Conservation (phyloP, 805 yeast species). For the Lipomyces spencermartinsiae region DNA sequence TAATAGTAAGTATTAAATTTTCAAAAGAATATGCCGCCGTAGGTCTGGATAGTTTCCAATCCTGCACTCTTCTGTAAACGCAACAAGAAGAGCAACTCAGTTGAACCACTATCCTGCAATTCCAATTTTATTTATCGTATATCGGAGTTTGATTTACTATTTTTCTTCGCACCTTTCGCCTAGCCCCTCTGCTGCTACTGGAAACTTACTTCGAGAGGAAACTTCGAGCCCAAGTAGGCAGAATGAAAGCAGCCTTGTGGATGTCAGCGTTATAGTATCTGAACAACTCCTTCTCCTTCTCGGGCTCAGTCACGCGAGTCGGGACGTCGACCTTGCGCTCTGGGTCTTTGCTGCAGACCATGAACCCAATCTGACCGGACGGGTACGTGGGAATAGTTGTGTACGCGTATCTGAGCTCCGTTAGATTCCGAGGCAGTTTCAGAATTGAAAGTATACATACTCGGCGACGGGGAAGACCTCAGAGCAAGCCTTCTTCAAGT, state of each 20-base stretch:
- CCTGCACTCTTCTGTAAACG: background rate
- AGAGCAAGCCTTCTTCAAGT: slow-evolving; percentile 79
- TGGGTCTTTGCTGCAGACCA: slow-evolving; percentile 87
- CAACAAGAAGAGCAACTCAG: background rate
- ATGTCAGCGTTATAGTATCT: slow-evolving; percentile 83
- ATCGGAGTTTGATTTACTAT: background rate
- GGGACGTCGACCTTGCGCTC: slow-evolving; percentile 71
- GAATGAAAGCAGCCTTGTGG: slow-evolving; percentile 86
- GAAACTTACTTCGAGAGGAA: slow-evolving; percentile 45
- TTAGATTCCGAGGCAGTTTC: background rate
- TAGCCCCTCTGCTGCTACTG: background rate
- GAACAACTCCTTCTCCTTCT: slow-evolving; percentile 68
- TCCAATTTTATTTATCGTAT: background rate
- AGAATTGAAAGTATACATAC: slow-evolving; percentile 12
- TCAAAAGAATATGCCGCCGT: background rate
- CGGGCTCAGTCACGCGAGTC: slow-evolving; percentile 64
- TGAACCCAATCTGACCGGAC: slow-evolving; percentile 96
- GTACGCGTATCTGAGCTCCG: slow-evolving; percentile 66
- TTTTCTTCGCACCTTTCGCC: background rate
- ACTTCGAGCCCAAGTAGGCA: slow-evolving; percentile 87
- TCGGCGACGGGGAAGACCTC: slow-evolving; percentile 90
- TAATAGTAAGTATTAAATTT: background rate
- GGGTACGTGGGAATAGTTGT: slow-evolving; percentile 96
- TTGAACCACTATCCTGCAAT: background rate
- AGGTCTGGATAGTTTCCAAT: too few relatives aligned